Conservation (phyloP, 495 filamentous ascomycete species). For the Trichoderma virens region DNA sequence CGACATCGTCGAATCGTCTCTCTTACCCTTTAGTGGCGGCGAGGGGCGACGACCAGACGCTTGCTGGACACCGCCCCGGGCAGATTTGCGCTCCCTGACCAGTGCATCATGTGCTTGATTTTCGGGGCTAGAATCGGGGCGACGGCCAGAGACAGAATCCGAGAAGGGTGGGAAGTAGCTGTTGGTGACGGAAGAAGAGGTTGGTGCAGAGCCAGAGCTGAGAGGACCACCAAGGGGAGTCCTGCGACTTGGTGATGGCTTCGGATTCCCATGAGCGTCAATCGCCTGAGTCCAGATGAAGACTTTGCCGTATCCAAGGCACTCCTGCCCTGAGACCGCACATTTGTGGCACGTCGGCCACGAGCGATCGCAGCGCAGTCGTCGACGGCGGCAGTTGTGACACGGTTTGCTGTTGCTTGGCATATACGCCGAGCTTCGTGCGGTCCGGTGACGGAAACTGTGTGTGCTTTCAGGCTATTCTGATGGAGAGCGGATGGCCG, state of each 20-base stretch:
- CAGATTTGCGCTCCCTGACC: not conserved
- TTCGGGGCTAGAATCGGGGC: not conserved
- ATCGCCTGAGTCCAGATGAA: conserved; percentile 34
- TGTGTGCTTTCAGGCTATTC: conserved; percentile 14
- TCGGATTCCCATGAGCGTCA: conserved; percentile 2
- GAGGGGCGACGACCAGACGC: not conserved
- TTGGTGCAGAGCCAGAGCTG: not conserved
- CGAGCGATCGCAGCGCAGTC: conserved; percentile 47
- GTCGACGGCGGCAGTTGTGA: conserved; percentile 45
- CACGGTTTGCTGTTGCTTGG: conserved; percentile 24
- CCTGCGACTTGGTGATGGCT: conserved; percentile 7
- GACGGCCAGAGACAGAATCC: not conserved
- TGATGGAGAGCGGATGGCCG: not conserved
- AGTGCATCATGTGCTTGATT: not conserved
- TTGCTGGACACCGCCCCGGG: not conserved
- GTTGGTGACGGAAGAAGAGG: not conserved
- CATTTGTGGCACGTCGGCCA: conserved; percentile 42
- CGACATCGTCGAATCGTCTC: not conserved
- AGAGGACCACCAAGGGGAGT: not conserved
- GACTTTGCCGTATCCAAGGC: conserved; percentile 36
- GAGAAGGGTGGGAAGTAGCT: not conserved
- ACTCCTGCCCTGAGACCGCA: conserved; percentile 37
- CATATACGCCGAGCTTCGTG: conserved; percentile 1
- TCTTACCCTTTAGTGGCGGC: not conserved
- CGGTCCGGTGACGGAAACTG: conserved; percentile 20